These are phyloP conservation scores for Brasenia schreberi DNA, from an alignment of 164 flowering plant genomes.

Conservation along the genomic window DNA sequence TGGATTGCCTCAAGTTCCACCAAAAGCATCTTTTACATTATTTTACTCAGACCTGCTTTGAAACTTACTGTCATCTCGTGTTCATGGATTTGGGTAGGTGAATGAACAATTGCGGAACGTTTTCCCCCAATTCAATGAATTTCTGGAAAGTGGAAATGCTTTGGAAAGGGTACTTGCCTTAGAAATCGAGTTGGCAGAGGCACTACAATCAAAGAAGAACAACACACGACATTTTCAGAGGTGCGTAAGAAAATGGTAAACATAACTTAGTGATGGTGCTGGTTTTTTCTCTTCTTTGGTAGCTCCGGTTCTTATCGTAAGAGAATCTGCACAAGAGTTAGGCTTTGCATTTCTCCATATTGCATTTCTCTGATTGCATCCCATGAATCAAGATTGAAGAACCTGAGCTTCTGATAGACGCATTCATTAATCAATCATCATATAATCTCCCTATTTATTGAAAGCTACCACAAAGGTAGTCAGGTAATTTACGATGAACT, in stretches of 20 bases:
- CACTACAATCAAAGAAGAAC: conserved; percentile 61
- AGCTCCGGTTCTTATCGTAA: too few species aligned
- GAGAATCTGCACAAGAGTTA: too few species aligned
- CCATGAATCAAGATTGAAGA: too few species aligned
- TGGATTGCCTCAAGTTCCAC: background rate
- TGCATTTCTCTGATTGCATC: too few species aligned
- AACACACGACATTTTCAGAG: conserved; percentile 60
- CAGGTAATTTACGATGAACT: too few species aligned
- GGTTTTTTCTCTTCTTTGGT: too few species aligned
- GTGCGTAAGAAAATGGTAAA: conserved; percentile 19
- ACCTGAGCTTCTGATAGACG: too few species aligned
- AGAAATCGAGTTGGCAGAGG: conserved; percentile 92
- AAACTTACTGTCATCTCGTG: background rate
- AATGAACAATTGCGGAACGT: conserved; percentile 56
- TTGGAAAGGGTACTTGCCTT: conserved; percentile 84
- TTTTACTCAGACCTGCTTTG: background rate
- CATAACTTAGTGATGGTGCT: too few species aligned
- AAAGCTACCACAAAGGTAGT: too few species aligned
- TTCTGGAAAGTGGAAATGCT: conserved; percentile 54
- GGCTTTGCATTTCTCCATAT: too few species aligned
- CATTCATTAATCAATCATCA: too few species aligned
- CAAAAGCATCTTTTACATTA: background rate
- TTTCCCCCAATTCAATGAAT: conserved; percentile 52
- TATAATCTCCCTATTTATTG: too few species aligned
- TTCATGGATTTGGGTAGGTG: conserved; percentile 26